Evolutionary conservation across 352 stramenopile species (phyloP), one percentile per base, ranked within the genome.

Genomic region (Globisporangium barbulae): DNA sequence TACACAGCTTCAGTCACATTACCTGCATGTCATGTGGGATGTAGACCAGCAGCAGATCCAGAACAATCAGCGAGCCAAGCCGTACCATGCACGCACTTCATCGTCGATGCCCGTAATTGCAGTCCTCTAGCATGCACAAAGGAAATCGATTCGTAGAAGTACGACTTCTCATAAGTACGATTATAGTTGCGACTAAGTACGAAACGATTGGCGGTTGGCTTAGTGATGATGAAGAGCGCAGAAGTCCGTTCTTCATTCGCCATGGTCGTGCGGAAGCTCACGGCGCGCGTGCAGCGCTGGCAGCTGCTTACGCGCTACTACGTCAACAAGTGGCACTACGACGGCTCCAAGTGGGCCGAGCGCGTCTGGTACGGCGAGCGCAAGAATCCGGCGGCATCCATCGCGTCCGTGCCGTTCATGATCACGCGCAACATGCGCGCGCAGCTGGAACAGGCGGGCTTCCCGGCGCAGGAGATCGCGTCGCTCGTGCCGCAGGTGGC

Each of bases 271-370:
- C 75, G 64, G 48, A 69, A 75, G 35, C 68, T 88, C 58, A 70
- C 75, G 61, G 58, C 79, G 45, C 70, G 70, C 17, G 57, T 78
- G 53, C 76, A 87, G 66, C 81, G 79, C 21, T 89, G 78, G 81
- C 74, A 88, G 13, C 73, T 89, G 57, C 69, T 93, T 25, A 76
- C 75, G 33, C 81, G 80, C 47, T 91, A 92, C 68, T 91, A 93
- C 71, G 61, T 78, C 37, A 93, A 93, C 59, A 93, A 90, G 67
- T 93, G 85, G 85, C 85, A 91, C 44, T 93, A 93, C 53, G 81
- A 92, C 62, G 83, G 78, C 21, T 80, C 74, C 49, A 94, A 92
- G 61, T 89, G 75, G 78, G 73, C 70, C 54, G 83, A 92, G 54
- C 74, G 83, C 52, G 69, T 91, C 21, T 90, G 81, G 83, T 85